Evolutionary conservation across 2,329 filamentous ascomycete genomes (phyloP), one percentile per base, ranked within the genome.

Genomic region (Fusarium cyanostomum): DNA sequence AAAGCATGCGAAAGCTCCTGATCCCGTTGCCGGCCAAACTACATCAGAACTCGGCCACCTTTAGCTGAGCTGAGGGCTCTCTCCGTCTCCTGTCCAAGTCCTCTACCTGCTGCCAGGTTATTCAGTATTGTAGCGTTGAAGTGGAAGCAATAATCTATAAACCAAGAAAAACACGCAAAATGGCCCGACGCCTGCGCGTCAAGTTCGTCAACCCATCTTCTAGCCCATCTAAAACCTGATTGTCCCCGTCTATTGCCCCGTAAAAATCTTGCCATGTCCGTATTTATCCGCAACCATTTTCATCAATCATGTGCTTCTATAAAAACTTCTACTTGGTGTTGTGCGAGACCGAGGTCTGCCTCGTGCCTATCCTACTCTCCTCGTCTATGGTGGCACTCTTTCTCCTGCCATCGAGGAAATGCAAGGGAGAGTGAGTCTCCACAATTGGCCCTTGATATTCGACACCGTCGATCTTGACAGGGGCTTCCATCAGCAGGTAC

Each of bases 401-500:
- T 8, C 24, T 45, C 10, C 48, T 53, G 9, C 15, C 8, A 9
- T 43, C 42, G 5, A 64, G 33, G 21, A 69, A 56, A 3, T 53
- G 44, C 15, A 67, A 9, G 21, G 15, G 48, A 15, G 59, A 39
- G 10, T 24, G 13, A 28, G 16, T 38, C 24, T 61, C 41, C 10
- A 52, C 52, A 8, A 55, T 13, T 0, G 55, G 56, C 0, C 60
- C 63, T 24, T 52, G 49, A 28, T 59, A 64, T 10, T 56, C 56
- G 8, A 43, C 43, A 1, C 55, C 59, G 10, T 69, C 66, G 11
- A 57, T 31, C 27, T 56, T 59, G n/a, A 59, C 31, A 5, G 61
- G 41, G 0, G 50, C 43, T 18, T 69, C 67, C 12, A 38, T 49
- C 2, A 51, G 54, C 24, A 69, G 15, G 37, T 69, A 69, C 59